These are phyloP conservation scores for Cynara cardunculus DNA, from an alignment of 129 eudicot genomes.

Conservation along the genomic window DNA sequence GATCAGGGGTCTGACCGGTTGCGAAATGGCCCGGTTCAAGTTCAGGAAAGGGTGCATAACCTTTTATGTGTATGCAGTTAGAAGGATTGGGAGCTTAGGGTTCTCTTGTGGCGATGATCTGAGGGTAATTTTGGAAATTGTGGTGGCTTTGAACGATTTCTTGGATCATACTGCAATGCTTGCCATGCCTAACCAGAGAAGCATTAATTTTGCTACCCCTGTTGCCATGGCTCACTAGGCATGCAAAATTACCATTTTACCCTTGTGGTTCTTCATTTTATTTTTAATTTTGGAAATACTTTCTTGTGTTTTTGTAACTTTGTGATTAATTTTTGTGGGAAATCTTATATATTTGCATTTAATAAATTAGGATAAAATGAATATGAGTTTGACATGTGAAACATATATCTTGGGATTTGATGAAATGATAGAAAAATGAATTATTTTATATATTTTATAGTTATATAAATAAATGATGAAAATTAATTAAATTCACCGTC, in stretches of 20 bases:
- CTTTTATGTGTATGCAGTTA: constrained; percentile 59
- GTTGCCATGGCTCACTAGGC: constrained; percentile 47
- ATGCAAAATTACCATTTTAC: background rate
- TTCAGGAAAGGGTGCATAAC: constrained; percentile 74
- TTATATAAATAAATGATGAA: too few species aligned
- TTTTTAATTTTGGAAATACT: background rate
- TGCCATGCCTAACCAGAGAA: constrained; percentile 71
- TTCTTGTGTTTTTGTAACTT: background rate
- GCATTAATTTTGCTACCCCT: constrained; percentile 41
- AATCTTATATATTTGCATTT: background rate
- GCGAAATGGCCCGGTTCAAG: constrained; percentile 68
- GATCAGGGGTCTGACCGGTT: constrained; percentile 44
- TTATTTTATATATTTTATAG: too few species aligned
- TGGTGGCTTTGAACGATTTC: constrained; percentile 66
- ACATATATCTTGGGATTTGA: background rate
- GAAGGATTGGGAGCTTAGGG: constrained; percentile 39
- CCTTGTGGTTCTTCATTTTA: background rate
- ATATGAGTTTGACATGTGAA: too few species aligned
- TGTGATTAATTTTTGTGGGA: background rate
- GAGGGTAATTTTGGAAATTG: constrained; percentile 41
- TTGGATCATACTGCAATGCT: constrained; percentile 78
- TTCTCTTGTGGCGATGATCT: constrained; percentile 56
- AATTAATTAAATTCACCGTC: background rate
- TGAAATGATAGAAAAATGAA: background rate
- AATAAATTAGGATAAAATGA: background rate